phyloP scores from a whole-genome alignment of 345 rosid genomes.

The Toxicodendron radicans region DNA sequence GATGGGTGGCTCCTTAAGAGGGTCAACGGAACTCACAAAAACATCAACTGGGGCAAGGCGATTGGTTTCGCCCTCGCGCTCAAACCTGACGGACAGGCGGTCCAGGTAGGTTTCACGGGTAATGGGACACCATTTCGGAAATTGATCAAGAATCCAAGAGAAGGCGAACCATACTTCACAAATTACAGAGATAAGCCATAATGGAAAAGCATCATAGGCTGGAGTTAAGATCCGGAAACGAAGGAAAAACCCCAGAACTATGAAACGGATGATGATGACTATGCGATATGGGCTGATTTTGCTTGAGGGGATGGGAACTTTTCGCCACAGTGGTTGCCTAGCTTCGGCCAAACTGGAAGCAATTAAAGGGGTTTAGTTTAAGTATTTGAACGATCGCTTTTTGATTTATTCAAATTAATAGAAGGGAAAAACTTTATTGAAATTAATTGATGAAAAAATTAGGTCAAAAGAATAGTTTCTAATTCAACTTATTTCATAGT shows the following conservation, averaged over 20 bases:
- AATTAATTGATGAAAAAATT: too few species aligned
- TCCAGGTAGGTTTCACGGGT: slow-evolving; percentile 89
- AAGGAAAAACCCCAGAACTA: slow-evolving; percentile 76
- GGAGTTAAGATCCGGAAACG: slow-evolving; percentile 92
- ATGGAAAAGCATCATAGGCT: slow-evolving; percentile 80
- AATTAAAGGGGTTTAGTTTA: background rate
- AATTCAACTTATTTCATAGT: too few species aligned
- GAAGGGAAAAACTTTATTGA: too few species aligned
- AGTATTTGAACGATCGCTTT: too few species aligned
- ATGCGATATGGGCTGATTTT: slow-evolving; percentile 88
- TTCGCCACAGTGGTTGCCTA: slow-evolving; percentile 91
- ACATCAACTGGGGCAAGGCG: slow-evolving; percentile 77
- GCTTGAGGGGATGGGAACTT: slow-evolving; percentile 86
- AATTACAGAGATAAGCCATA: slow-evolving; percentile 92
- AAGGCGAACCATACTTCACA: slow-evolving; percentile 95
- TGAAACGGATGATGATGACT: slow-evolving; percentile 83
- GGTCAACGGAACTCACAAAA: slow-evolving; percentile 90
- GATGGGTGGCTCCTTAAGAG: slow-evolving; percentile 98
- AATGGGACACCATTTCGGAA: slow-evolving; percentile 95
- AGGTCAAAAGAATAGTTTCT: background rate
- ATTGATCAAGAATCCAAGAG: slow-evolving; percentile 98
- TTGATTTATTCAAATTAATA: too few species aligned
- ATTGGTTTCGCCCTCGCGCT: slow-evolving; percentile 83
- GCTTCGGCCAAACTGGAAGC: slow-evolving; percentile 86
- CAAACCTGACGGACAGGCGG: slow-evolving; percentile 81